Evolutionary conservation across 805 yeast genomes (phyloP).

Genomic region (Schwanniomyces polymorphus): DNA sequence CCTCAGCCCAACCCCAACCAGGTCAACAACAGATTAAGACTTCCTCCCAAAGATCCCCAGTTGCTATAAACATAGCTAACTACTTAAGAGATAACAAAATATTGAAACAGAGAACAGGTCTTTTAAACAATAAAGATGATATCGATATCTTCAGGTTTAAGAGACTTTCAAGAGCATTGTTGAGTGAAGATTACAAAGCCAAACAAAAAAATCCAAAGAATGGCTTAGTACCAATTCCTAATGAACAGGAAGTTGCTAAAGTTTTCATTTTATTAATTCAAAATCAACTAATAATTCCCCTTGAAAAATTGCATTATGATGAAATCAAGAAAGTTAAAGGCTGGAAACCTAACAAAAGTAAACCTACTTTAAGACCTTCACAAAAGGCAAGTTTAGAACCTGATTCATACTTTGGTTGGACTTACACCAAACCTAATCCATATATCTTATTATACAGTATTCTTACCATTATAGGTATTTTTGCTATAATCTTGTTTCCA

Average conservation of each 20-base stretch:
- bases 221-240: conserved; percentile 42
- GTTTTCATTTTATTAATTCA: conserved; percentile 69
- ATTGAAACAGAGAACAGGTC: conserved; percentile 82
- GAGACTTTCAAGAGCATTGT: conserved; percentile 76
- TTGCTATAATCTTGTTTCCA: conserved; percentile 77
- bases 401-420: conserved; percentile 82
- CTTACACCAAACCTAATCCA: conserved; percentile 71
- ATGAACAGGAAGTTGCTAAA: conserved; percentile 57
- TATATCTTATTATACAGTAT: conserved; percentile 61
- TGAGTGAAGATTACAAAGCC: conserved; percentile 66
- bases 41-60: conserved; percentile 37
- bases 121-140: conserved; percentile 63
- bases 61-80: conserved; percentile 68
- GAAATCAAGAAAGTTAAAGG: conserved; percentile 60
- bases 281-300: conserved; percentile 73
- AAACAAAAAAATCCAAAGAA: conserved; percentile 48
- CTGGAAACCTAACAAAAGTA: conserved; percentile 59
- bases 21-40: conserved; percentile 11
- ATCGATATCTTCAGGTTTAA: conserved; percentile 86
- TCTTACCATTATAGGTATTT: conserved; percentile 63
- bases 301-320: conserved; percentile 66
- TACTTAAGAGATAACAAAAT: conserved; percentile 62
- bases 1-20: neutral
- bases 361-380: conserved; percentile 58
- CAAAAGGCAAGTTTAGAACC: conserved; percentile 61